Base-by-base conservation (phyloP, 2,329 filamentous ascomycete genomes). In the Ceratocystiopsis minuta region DNA sequence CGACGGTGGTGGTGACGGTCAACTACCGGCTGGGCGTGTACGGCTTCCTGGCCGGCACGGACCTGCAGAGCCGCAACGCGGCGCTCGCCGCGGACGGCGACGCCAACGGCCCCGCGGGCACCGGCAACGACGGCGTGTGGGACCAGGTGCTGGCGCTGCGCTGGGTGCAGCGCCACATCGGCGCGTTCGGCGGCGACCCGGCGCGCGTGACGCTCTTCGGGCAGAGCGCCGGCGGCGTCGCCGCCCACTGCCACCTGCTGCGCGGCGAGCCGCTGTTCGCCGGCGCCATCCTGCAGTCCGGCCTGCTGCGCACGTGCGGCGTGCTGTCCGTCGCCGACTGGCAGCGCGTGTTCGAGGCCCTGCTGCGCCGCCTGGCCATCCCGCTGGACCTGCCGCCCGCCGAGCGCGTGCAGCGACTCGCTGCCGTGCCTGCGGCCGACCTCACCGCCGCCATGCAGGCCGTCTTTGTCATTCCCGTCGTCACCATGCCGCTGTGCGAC, bases 41-140 rank as follows among this genome's bases (percentile, higher is more conserved):
- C 16, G 67, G 67, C 1, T 71, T 66, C 46, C 54, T 71, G 7
- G 58, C 64, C 0, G 37, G 45, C 14, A n/a, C 12, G 2, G 45
- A 46, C 9, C 16, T 46, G 9, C 34, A 17, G 10, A n/a, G n/a
- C n/a, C n/a, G n/a, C n/a, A n/a, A n/a, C n/a, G n/a, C n/a, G n/a
- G n/a, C n/a, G n/a, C n/a, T n/a, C n/a, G n/a, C n/a, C n/a, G 35
- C 15, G 6, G 16, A 36, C 15, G 16, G 15, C 16, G n/a, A 11
- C 12, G 31, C 35, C 7, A 13, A 36, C 36, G 36, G 40, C 16
- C 43, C 45, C 2, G 24, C 16, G 2, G 43, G 42, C n/a, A 31
- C 24, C 4, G 42, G 41, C 39, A 47, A 47, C 41, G 28, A 41
- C 33, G 43, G 43, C 18, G 14, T 47, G 10, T 43, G 43, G 41